Conservation (phyloP, 164 flowering plant genomes). For the Brasenia schreberi region DNA sequence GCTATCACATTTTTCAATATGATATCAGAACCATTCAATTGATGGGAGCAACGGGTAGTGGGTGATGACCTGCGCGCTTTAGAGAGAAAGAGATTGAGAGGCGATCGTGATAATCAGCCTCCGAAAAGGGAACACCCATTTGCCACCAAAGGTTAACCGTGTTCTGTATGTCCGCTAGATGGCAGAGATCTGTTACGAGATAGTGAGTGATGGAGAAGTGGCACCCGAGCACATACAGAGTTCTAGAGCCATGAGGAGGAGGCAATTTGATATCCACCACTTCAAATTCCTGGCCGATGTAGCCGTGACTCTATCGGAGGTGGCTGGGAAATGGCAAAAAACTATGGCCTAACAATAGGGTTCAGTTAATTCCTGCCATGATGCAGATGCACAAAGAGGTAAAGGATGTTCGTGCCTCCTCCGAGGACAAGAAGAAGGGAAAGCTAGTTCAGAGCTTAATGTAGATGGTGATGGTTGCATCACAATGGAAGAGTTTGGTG, state of each 20-base stretch:
- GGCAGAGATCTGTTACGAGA: conserved; percentile 41
- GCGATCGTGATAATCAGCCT: too few species aligned
- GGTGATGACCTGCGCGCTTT: too few species aligned
- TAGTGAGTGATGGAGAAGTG: conserved; percentile 25
- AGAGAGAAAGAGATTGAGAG: too few species aligned
- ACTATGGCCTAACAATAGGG: conserved; percentile 2
- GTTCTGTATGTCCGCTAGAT: too few species aligned
- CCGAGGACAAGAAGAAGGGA: conserved; percentile 11
- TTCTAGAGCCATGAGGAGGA: conserved; percentile 16
- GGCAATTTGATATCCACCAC: conserved; percentile 25
- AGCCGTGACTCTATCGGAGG: conserved; percentile 4
- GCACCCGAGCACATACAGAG: conserved; percentile 22
- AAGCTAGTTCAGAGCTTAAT: conserved; percentile 45
- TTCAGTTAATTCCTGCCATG: too few species aligned
- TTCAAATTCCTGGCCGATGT: conserved; percentile 13
- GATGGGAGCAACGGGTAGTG: too few species aligned
- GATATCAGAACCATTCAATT: too few species aligned
- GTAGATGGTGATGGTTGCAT: too few species aligned
- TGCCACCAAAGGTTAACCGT: too few species aligned
- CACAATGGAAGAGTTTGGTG: too few species aligned
- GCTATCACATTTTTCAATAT: too few species aligned
- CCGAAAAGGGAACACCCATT: too few species aligned
- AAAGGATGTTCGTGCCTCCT: background rate
- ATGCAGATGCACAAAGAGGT: background rate
- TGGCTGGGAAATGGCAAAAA: conserved; percentile 16